phyloP scores from a whole-genome alignment of 169 alveolate species.

The Neospora caninum region DNA sequence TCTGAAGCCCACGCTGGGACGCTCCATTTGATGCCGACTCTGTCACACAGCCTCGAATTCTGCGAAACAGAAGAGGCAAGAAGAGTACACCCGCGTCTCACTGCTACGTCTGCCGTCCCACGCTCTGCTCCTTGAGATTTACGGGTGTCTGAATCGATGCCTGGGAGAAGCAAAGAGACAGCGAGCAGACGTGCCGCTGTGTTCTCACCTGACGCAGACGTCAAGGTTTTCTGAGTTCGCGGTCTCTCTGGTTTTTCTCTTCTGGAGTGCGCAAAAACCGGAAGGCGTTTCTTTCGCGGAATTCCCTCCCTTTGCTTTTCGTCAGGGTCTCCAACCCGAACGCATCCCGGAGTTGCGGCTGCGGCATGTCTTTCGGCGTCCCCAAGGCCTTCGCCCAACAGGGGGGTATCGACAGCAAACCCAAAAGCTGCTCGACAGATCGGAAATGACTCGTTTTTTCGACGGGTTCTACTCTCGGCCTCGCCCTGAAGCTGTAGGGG shows the following conservation, averaged over 20 bases:
- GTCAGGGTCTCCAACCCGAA: conserved; percentile 57
- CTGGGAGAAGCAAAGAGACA: background rate
- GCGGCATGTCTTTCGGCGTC: conserved; percentile 68
- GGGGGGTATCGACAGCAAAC: conserved; percentile 28
- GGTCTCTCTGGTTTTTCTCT: background rate
- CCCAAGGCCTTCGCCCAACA: conserved; percentile 17
- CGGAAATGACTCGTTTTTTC: background rate
- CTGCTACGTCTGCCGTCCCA: background rate
- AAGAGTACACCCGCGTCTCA: no score
- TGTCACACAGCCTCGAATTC: no score
- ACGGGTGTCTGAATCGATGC: background rate
- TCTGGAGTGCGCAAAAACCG: background rate
- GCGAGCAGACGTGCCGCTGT: background rate
- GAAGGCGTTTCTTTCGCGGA: background rate
- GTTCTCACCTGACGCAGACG: background rate
- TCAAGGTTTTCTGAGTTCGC: background rate
- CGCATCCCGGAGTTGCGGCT: conserved; percentile 60
- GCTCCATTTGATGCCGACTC: no score
- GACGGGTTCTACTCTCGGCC: background rate
- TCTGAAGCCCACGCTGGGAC: no score
- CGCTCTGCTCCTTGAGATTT: background rate
- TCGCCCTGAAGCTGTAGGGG: background rate
- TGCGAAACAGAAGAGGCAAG: no score
- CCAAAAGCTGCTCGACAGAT: background rate
- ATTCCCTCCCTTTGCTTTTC: background rate